Evolutionary conservation across 345 rosid genomes (phyloP), one percentile per base, ranked within the genome.

Genomic region (Ceriops tagal): DNA sequence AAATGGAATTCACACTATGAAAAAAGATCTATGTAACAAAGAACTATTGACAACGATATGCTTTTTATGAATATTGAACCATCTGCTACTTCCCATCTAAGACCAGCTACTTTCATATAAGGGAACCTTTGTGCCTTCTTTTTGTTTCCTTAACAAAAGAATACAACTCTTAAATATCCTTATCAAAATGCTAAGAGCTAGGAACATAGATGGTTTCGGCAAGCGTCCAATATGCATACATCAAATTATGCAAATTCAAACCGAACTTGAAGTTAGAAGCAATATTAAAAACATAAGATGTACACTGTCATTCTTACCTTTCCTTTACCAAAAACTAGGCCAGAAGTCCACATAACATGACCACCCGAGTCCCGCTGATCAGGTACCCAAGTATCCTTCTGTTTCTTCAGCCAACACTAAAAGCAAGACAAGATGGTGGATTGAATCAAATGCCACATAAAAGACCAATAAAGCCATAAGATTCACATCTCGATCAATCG

Each of bases 351-450:
- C 68, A 75, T 65, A 61, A 72, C 82, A 18, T 68, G 66, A 57
- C 49, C 62, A 18, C 74, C 77, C 1, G 77, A 61, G 43, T 69
- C 79, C 61, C 71, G 65, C 43, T 24, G 53, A 1, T 68, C 71
- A 30, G 79, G 82, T 52, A 60, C 71, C 52, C 72, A 57, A 32
- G 55, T 21, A 37, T 67, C 76, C 52, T 34, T 78, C 73, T 79
- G 82, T 58, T 79, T 79, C 73, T 71, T 79, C 77, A 75, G 69
- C 82, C 79, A 79, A 69, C 82, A 79, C 79, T 75, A 34, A 22
- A 58, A 34, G 58, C 64, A 75, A 53, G 24, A 66, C 7, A 5
- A 61, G 37, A 34, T 8, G 37, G 37, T 34, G 37, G 37, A 34
- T 34, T 34, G 37, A 39, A 39, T 39, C 15, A 11, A 39, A 43